phyloP scores from a whole-genome alignment of 202 grass and related monocot genomes.

The Alloteropsis angusta region DNA sequence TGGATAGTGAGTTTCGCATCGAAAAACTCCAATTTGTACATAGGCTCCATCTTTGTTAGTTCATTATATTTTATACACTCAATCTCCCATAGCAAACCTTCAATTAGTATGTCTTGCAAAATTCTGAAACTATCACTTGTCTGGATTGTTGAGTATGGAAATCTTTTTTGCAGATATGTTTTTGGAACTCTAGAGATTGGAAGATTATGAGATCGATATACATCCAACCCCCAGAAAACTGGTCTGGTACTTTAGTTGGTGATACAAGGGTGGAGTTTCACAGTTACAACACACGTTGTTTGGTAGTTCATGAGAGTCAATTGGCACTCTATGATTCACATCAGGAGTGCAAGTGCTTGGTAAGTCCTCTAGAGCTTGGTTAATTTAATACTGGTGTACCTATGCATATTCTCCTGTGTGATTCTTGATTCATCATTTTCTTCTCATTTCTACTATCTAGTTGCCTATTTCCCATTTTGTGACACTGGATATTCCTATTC shows the following conservation, averaged over 20 bases:
- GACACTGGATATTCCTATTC: background rate
- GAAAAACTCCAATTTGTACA: too few species aligned
- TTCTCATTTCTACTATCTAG: background rate
- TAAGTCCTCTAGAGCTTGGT: slow-evolving; percentile 19
- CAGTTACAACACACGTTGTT: slow-evolving; percentile 68
- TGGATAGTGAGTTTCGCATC: background rate
- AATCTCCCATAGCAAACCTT: too few species aligned
- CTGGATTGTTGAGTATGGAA: background rate
- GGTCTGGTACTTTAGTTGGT: slow-evolving; percentile 53
- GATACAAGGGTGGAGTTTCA: slow-evolving; percentile 91
- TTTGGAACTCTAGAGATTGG: slow-evolving; percentile 81
- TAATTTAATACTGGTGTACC: background rate
- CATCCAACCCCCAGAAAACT: slow-evolving; percentile 54
- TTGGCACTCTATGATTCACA: slow-evolving; percentile 76
- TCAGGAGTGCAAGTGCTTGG: slow-evolving; percentile 59
- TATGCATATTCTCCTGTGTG: background rate
- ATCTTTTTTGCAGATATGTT: slow-evolving; percentile 54
- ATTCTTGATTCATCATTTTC: background rate
- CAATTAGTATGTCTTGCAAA: too few species aligned
- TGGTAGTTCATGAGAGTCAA: slow-evolving; percentile 80
- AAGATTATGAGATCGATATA: slow-evolving; percentile 75
- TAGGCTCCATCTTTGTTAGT: too few species aligned
- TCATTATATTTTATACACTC: too few species aligned
- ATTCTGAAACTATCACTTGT: background rate
- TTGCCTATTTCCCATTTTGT: background rate